These are phyloP conservation scores for Aspergillus leporis DNA, from an alignment of 495 filamentous ascomycete species.

Conservation along the genomic window DNA sequence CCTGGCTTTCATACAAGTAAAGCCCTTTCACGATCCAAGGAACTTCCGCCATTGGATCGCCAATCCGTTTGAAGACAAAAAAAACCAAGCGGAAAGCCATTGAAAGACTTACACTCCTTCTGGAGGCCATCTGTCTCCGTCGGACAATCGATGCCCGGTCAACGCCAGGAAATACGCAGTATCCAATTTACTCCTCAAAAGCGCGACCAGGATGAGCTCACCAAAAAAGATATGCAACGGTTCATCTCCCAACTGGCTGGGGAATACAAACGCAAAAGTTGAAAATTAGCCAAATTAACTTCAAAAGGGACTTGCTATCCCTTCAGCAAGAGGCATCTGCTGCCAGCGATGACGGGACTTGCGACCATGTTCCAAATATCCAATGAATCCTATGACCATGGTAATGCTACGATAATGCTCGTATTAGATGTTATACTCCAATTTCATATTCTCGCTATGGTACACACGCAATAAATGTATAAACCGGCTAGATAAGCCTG, in stretches of 20 bases:
- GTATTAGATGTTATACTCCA: background rate
- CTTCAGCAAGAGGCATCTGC: background rate
- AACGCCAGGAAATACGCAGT: no score
- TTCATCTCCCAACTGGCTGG: constrained; percentile 29
- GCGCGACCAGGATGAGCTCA: constrained; percentile 32
- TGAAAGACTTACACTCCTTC: constrained; percentile 11
- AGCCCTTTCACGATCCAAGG: constrained; percentile 11
- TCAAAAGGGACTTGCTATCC: background rate
- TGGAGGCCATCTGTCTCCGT: constrained; percentile 26
- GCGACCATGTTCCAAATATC: background rate
- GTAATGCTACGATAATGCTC: background rate
- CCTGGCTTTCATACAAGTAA: constrained; percentile 22
- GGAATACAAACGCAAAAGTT: constrained; percentile 20
- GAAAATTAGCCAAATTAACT: constrained; percentile 8
- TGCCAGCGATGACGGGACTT: background rate
- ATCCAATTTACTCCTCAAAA: constrained; percentile 31
- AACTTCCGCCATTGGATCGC: constrained; percentile 18
- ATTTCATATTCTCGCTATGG: constrained; percentile 7
- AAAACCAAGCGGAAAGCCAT: constrained; percentile 1
- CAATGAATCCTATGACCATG: background rate
- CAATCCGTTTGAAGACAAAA: constrained; percentile 12
- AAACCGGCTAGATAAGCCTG: background rate
- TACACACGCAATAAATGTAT: constrained; percentile 4
- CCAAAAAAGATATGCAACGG: constrained; percentile 29
- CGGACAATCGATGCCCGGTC: no score